A percentile compares a stretch with the other conserved stretches of the same genome.
Evolutionary conservation across 805 yeast species (phyloP).

Genomic region (Lipomyces sp.): DNA sequence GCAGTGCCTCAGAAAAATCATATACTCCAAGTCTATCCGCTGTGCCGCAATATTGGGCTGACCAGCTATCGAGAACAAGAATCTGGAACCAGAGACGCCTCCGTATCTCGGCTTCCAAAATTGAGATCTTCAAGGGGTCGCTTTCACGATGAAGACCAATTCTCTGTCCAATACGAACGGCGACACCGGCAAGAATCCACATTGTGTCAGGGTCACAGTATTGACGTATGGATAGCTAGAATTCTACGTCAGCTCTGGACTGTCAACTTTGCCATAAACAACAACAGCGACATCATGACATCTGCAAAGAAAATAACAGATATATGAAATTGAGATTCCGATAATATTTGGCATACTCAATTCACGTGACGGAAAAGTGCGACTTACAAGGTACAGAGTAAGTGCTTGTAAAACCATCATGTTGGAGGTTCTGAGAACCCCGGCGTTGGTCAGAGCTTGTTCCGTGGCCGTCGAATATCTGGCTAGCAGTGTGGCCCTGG

Average conservation of each 20-base stretch:
- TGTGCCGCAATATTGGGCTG: background rate
- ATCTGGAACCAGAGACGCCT: background rate
- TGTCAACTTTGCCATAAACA: too few relatives aligned
- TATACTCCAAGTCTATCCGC: background rate
- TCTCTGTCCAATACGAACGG: background rate
- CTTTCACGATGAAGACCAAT: background rate
- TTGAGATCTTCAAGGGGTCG: background rate
- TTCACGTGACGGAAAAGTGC: background rate
- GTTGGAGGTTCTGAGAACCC: background rate
- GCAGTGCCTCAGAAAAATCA: background rate
- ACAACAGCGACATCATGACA: too few relatives aligned
- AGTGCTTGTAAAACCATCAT: background rate
- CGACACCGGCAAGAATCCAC: background rate
- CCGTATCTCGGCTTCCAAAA: constrained; percentile 1
- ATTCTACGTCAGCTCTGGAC: too few relatives aligned
- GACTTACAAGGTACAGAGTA: constrained; percentile 1
- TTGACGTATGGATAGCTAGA: too few relatives aligned
- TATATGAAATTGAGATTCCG: too few relatives aligned
- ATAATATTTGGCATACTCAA: too few relatives aligned
- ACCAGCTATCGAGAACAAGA: background rate
- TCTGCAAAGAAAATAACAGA: too few relatives aligned
- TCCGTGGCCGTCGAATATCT: background rate
- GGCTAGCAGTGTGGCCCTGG: background rate
- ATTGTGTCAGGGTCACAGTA: background rate
- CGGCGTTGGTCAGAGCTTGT: constrained; percentile 1